Conservation (phyloP, 768 basidiomycete genomes). For the Vararia minispora region DNA sequence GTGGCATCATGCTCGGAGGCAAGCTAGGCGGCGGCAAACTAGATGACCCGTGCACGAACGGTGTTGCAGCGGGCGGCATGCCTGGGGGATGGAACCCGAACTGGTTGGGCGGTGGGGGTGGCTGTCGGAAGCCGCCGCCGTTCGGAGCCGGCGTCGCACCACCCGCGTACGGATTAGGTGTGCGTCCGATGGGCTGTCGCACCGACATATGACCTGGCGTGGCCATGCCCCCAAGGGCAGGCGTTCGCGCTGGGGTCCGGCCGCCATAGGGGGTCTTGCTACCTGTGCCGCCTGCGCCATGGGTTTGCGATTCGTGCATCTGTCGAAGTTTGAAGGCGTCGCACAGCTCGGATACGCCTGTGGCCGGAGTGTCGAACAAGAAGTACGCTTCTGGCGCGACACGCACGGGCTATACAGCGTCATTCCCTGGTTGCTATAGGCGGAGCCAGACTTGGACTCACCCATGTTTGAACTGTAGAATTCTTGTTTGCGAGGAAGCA, state of each 20-base stretch:
- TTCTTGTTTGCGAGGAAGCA: slow-evolving; percentile 91
- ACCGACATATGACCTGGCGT: slow-evolving; percentile 77
- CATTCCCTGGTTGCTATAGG: not conserved
- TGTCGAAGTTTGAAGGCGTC: slow-evolving; percentile 92
- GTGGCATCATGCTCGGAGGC: slow-evolving; percentile 31
- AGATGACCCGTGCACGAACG: slow-evolving; percentile 36
- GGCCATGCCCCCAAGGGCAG: slow-evolving; percentile 30
- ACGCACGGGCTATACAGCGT: slow-evolving; percentile 54
- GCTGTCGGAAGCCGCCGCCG: slow-evolving; percentile 12
- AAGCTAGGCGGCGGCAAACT: slow-evolving; percentile 27
- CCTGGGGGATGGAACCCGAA: slow-evolving; percentile 16
- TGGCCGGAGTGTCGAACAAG: slow-evolving; percentile 81
- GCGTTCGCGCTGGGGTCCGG: slow-evolving; percentile 69
- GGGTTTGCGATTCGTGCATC: slow-evolving; percentile 67
- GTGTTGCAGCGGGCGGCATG: slow-evolving; percentile 22
- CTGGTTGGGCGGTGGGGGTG: slow-evolving; percentile 1
- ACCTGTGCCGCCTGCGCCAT: slow-evolving; percentile 35
- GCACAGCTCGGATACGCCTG: slow-evolving; percentile 87
- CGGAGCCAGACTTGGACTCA: slow-evolving; percentile 25
- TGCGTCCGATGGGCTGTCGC: slow-evolving; percentile 53
- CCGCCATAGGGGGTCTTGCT: slow-evolving; percentile 77
- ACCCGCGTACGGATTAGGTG: slow-evolving; percentile 63
- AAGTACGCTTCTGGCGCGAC: slow-evolving; percentile 84
- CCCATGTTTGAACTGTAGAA: slow-evolving; percentile 86
- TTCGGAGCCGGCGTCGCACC: slow-evolving; percentile 28